phyloP scores from a whole-genome alignment of 2,329 filamentous ascomycete species.

The Teratosphaeria gauchensis region DNA sequence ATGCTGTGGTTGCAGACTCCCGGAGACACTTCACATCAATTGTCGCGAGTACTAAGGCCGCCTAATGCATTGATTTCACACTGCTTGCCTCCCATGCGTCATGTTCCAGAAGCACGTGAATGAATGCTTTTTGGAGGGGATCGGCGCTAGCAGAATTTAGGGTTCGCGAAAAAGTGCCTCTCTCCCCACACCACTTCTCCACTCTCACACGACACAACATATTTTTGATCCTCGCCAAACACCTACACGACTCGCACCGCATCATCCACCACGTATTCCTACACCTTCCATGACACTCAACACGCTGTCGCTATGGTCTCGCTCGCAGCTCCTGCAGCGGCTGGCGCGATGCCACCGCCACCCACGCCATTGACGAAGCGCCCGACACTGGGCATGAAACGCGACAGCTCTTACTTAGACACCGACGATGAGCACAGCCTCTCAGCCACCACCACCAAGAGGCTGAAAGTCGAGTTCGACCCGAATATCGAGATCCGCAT shows the following conservation, averaged over 20 bases:
- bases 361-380: constrained; percentile 21
- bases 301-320: constrained; percentile 21
- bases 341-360: constrained; percentile 24
- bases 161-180: neutral
- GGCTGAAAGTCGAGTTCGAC: constrained; percentile 39
- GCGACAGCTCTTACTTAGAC: constrained; percentile 27
- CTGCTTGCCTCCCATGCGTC: neutral
- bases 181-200: neutral
- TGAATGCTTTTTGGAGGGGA: neutral
- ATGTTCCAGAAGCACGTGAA: neutral
- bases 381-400: constrained; percentile 26
- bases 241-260: neutral
- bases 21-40: too few relatives aligned
- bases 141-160: neutral
- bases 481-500: constrained; percentile 38
- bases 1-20: too few relatives aligned
- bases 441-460: constrained; percentile 32
- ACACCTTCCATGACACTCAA: neutral
- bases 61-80: neutral
- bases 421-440: constrained; percentile 27
- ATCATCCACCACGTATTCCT: neutral
- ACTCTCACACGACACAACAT: neutral
- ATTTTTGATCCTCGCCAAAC: neutral
- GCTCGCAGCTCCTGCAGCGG: constrained; percentile 15
- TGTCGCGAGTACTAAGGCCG: too few relatives aligned